phyloP scores from a whole-genome alignment of 352 stramenopile genomes.

The Pelagophyceae sp. region DNA sequence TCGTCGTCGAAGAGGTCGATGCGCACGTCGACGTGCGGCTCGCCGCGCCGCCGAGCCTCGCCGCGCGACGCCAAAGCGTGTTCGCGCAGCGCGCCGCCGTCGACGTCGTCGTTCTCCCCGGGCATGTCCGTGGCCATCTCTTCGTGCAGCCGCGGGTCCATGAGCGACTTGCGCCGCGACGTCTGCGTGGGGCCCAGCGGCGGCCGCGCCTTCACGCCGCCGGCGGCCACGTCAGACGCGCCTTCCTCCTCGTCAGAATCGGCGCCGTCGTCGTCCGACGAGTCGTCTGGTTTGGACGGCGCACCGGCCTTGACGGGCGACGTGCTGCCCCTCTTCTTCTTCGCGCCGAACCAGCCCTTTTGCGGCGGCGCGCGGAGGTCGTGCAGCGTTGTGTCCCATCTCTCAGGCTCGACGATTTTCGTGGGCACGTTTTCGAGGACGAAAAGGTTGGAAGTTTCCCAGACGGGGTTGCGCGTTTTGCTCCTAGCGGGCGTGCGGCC shows the following conservation, averaged over 20 bases:
- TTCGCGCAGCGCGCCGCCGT: neutral
- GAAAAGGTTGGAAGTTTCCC: conserved; percentile 7
- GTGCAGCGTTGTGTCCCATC: neutral
- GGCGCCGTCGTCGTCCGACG: neutral
- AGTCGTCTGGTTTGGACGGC: neutral
- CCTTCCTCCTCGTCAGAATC: neutral
- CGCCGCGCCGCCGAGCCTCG: neutral
- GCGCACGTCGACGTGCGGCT: conserved; percentile 15
- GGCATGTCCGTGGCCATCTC: neutral
- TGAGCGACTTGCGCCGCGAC: too few relatives aligned
- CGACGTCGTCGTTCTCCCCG: neutral
- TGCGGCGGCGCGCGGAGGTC: neutral
- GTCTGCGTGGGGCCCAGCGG: too few relatives aligned
- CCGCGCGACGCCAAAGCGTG: neutral
- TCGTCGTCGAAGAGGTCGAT: conserved; percentile 20
- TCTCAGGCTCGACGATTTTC: neutral
- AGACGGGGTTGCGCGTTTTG: conserved; percentile 4
- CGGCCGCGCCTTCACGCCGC: too few relatives aligned
- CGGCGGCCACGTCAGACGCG: too few relatives aligned
- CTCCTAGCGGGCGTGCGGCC: neutral
- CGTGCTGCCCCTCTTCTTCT: neutral
- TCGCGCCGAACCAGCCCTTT: neutral
- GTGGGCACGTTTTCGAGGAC: neutral
- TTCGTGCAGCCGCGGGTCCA: neutral
- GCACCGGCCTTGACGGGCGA: neutral